Conservation (phyloP, 2,329 filamentous ascomycete genomes). For the Ophiognomonia clavigignenti-juglandacearum region DNA sequence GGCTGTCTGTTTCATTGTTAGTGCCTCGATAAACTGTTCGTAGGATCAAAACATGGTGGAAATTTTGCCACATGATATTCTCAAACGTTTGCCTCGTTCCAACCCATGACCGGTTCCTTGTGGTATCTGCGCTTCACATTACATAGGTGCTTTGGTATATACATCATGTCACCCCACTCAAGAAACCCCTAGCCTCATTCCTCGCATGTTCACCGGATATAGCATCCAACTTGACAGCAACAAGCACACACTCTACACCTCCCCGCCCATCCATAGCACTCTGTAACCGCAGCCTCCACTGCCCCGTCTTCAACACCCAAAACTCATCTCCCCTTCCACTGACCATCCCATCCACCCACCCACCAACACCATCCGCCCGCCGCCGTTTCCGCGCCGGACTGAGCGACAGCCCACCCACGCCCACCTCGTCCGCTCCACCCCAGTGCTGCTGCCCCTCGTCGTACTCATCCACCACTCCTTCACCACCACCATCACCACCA, state of each 20-base stretch:
- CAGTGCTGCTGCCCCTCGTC: no score
- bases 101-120: no score
- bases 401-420: constrained; percentile 24
- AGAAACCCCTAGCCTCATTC: constrained; percentile 62
- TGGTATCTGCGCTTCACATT: no score
- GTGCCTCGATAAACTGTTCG: background rate
- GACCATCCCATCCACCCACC: background rate
- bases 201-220: constrained; percentile 60
- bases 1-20: background rate
- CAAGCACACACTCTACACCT: constrained; percentile 64
- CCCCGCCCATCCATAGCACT: constrained; percentile 41
- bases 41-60: no score
- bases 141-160: no score
- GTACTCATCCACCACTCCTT: constrained; percentile 1
- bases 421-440: constrained; percentile 27
- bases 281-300: constrained; percentile 69
- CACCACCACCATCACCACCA: no score
- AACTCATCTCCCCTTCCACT: constrained; percentile 30
- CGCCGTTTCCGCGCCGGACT: constrained; percentile 40
- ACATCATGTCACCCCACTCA: constrained; percentile 33
- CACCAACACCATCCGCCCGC: constrained; percentile 30
- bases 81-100: no score
- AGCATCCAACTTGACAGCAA: constrained; percentile 73
- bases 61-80: no score
- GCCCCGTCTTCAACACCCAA: constrained; percentile 64